Evolutionary conservation across 2,329 filamentous ascomycete species (phyloP).

Genomic region (Colletotrichum lentis): DNA sequence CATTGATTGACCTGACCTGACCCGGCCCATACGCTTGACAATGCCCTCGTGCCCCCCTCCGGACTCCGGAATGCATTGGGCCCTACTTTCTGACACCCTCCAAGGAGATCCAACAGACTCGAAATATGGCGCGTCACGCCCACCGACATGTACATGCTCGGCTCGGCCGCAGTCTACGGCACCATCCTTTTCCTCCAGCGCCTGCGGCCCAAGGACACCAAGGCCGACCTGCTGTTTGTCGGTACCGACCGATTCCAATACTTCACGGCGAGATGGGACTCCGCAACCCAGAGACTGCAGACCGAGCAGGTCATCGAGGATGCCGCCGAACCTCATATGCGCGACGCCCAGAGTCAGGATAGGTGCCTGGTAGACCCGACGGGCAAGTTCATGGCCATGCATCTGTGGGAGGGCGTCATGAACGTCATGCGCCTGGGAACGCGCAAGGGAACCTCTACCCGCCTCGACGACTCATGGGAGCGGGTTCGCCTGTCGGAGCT

Average conservation of each 20-base stretch:
- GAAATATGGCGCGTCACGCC: constrained; percentile 79
- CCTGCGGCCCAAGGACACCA: constrained; percentile 76
- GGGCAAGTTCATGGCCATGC: constrained; percentile 65
- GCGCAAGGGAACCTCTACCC: constrained; percentile 55
- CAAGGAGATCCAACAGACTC: constrained; percentile 82
- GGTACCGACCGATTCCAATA: constrained; percentile 91
- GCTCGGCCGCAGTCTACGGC: constrained; percentile 80
- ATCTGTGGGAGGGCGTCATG: constrained; percentile 68
- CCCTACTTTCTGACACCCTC: constrained; percentile 43
- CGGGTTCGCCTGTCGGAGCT: constrained; percentile 67
- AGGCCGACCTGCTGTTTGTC: constrained; percentile 87
- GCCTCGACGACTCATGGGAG: constrained; percentile 57
- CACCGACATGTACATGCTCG: constrained; percentile 70
- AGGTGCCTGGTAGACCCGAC: constrained; percentile 85
- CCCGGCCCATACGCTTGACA: constrained; percentile 12
- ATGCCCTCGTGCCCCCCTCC: not conserved
- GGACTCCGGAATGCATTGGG: not conserved
- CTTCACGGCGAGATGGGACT: constrained; percentile 88
- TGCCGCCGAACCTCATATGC: constrained; percentile 66
- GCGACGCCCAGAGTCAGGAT: constrained; percentile 84
- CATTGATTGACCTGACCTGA: not conserved
- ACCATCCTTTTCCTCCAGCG: constrained; percentile 85
- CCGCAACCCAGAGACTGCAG: constrained; percentile 59
- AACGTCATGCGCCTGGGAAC: constrained; percentile 62
- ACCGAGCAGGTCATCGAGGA: constrained; percentile 63